Conservation (phyloP, 2,329 filamentous ascomycete genomes). For the Thermomyces lanuginosus region DNA sequence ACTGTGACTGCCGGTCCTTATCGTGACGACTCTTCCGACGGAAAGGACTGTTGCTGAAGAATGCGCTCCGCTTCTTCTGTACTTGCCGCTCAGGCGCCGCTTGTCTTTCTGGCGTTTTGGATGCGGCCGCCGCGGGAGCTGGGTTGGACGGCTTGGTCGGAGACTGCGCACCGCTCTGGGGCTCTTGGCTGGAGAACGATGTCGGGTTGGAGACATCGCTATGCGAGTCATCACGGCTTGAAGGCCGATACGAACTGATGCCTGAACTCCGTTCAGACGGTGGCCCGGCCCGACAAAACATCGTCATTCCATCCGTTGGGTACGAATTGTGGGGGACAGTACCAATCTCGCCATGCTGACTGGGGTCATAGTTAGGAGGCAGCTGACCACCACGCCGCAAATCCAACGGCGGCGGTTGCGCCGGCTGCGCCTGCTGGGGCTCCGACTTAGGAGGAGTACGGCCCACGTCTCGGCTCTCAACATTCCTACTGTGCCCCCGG, state of each 20-base stretch:
- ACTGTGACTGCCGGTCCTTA: conserved; percentile 37
- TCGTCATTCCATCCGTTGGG: conserved; percentile 90
- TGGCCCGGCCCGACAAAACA: conserved; percentile 71
- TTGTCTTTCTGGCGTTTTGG: too few species aligned
- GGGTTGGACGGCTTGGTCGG: conserved; percentile 45
- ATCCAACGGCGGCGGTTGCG: conserved; percentile 21
- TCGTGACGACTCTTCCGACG: conserved; percentile 73
- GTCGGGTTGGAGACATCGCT: conserved; percentile 85
- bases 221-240: conserved; percentile 62
- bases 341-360: conserved; percentile 49
- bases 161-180: conserved; percentile 55
- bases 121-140: conserved; percentile 27
- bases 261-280: conserved; percentile 53
- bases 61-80: conserved; percentile 58
- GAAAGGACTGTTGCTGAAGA: conserved; percentile 90
- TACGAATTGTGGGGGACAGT: conserved; percentile 82
- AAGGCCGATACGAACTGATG: conserved; percentile 54
- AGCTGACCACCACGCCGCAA: conserved; percentile 24
- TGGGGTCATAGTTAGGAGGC: conserved; percentile 34
- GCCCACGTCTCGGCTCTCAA: conserved; percentile 35
- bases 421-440: conserved; percentile 7
- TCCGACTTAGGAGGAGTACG: conserved; percentile 36
- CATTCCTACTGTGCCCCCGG: too few species aligned
- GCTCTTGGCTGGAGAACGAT: conserved; percentile 74
- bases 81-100: conserved; percentile 55